These are phyloP conservation scores for Lithocarpus polystachyus DNA, from an alignment of 306 rosid species.

Conservation along the genomic window DNA sequence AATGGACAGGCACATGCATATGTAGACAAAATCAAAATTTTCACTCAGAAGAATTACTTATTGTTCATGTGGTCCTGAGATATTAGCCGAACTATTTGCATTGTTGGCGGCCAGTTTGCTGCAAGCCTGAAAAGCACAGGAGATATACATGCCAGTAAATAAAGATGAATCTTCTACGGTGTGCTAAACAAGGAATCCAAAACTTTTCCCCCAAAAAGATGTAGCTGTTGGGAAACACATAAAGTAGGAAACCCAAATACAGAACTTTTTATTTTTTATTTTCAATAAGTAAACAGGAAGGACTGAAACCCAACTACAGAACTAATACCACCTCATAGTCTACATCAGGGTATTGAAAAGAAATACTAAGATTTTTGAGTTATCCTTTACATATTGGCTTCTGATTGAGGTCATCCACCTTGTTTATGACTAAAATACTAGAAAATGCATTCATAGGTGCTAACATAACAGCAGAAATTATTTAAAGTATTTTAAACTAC, in stretches of 20 bases:
- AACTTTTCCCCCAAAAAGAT: background rate
- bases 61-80: conserved; percentile 98
- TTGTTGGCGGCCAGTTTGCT: conserved; percentile 90
- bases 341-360: background rate
- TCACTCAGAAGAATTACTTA: conserved; percentile 49
- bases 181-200: conserved; percentile 11
- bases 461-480: background rate
- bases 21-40: conserved; percentile 5
- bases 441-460: background rate
- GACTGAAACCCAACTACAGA: background rate
- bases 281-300: no score
- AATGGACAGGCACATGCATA: background rate
- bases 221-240: no score
- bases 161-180: conserved; percentile 2
- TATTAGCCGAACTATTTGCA: conserved; percentile 94
- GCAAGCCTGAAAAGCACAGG: conserved; percentile 71
- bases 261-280: background rate
- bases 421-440: background rate
- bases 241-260: background rate
- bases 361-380: background rate
- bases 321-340: background rate
- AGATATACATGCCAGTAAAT: conserved; percentile 18
- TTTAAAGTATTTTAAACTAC: background rate
- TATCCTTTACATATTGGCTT: background rate
- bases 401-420: background rate